phyloP scores from a whole-genome alignment of 139 green algal species.

The Bryopsis sp. region DNA sequence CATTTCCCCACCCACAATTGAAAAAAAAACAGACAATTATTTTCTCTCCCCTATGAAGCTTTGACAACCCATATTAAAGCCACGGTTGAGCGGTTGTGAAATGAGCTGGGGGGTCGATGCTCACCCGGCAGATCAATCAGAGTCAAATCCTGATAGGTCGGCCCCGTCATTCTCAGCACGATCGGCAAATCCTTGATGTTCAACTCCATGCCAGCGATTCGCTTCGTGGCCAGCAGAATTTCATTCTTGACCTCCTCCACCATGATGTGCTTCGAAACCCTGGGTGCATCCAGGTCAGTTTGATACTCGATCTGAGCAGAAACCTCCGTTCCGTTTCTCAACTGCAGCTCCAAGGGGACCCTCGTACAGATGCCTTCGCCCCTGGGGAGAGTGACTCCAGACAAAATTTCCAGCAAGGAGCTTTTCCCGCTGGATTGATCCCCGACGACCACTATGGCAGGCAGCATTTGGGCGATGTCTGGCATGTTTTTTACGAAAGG shows the following conservation, averaged over 20 bases:
- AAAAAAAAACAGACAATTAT: too few relatives aligned
- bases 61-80: not conserved
- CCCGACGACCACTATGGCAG: conserved; percentile 16
- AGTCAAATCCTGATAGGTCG: not conserved
- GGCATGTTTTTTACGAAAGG: conserved; percentile 3
- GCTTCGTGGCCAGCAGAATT: not conserved
- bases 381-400: conserved; percentile 1
- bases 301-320: not conserved
- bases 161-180: not conserved
- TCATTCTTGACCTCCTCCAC: not conserved
- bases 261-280: not conserved
- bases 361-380: conserved; percentile 9
- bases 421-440: conserved; percentile 14
- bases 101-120: not conserved
- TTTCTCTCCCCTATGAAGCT: not conserved
- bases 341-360: conserved; percentile 11
- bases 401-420: conserved; percentile 12
- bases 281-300: not conserved
- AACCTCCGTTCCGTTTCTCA: not conserved
- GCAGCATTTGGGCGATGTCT: not conserved
- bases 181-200: conserved; percentile 11
- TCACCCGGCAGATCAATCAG: conserved; percentile 13
- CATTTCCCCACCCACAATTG: too few relatives aligned
- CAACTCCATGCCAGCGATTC: not conserved
- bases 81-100: not conserved